These are phyloP conservation scores for Ascoidea rubescens DNA, from an alignment of 805 yeast genomes.

Conservation along the genomic window DNA sequence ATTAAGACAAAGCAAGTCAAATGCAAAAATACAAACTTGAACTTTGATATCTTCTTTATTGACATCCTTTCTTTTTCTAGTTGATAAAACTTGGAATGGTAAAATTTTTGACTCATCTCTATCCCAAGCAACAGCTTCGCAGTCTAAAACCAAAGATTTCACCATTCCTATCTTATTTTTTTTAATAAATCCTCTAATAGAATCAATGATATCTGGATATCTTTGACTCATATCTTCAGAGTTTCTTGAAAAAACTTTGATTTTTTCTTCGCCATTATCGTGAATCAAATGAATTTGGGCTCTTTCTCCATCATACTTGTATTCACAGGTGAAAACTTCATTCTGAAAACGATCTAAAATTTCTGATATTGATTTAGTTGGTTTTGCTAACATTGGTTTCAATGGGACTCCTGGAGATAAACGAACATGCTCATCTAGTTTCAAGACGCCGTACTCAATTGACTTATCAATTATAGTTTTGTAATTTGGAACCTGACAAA, in stretches of 20 bases:
- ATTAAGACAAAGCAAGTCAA: slow-evolving; percentile 70
- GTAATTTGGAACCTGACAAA: slow-evolving; percentile 83
- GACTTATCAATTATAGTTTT: slow-evolving; percentile 61
- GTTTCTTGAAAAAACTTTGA: slow-evolving; percentile 79
- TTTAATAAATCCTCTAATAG: slow-evolving; percentile 45
- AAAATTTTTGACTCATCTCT: slow-evolving; percentile 59
- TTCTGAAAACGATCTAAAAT: slow-evolving; percentile 80
- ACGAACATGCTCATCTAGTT: slow-evolving; percentile 52
- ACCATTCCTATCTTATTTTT: slow-evolving; percentile 19
- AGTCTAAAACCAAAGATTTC: slow-evolving; percentile 65
- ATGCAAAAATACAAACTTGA: slow-evolving; percentile 83
- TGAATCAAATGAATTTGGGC: slow-evolving; percentile 79
- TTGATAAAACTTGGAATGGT: slow-evolving; percentile 87
- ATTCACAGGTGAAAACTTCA: slow-evolving; percentile 84
- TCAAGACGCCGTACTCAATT: slow-evolving; percentile 49
- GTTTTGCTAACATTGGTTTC: slow-evolving; percentile 97
- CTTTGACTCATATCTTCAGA: slow-evolving; percentile 95
- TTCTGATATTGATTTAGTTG: slow-evolving; percentile 88
- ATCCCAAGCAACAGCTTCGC: slow-evolving; percentile 99
- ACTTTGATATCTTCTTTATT: slow-evolving; percentile 79
- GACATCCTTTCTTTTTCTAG: slow-evolving; percentile 90
- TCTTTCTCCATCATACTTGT: slow-evolving; percentile 95
- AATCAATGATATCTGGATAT: slow-evolving; percentile 77
- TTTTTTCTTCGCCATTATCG: slow-evolving; percentile 33
- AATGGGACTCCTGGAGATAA: slow-evolving; percentile 87